Percentiles rank a stretch among this genome's conserved stretches.
These are phyloP conservation scores for Straminergon stramineum DNA, from an alignment of 225 moss, liverwort and hornwort genomes.

Conservation along the genomic window DNA sequence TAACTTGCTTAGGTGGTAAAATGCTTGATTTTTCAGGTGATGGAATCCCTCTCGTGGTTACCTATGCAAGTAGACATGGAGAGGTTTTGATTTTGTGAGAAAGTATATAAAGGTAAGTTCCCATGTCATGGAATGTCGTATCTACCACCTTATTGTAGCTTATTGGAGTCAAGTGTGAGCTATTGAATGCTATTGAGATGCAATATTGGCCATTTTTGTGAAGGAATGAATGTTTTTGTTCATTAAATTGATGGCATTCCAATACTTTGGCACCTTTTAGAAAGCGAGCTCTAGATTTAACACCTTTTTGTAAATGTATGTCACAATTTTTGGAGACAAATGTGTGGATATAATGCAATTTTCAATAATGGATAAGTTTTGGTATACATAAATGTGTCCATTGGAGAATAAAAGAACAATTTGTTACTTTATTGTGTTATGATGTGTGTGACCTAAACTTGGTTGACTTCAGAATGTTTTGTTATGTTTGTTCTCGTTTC, in stretches of 20 bases:
- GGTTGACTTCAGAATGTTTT: background rate
- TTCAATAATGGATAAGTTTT: background rate
- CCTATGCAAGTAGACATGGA: slow-evolving; percentile 52
- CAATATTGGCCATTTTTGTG: background rate
- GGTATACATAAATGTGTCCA: background rate
- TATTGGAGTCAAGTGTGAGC: background rate
- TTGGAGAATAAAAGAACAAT: background rate
- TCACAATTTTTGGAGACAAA: background rate
- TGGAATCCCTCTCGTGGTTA: slow-evolving; percentile 41
- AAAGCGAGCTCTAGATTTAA: background rate
- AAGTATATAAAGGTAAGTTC: slow-evolving; percentile 28
- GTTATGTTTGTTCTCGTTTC: background rate
- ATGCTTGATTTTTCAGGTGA: slow-evolving; percentile 12
- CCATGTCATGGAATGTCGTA: background rate
- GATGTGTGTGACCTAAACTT: background rate
- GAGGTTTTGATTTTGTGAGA: slow-evolving; percentile 57
- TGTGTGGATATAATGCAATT: background rate
- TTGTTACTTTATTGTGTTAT: fast-evolving
- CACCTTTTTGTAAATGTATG: background rate
- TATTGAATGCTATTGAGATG: background rate
- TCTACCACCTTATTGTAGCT: background rate
- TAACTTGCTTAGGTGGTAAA: background rate
- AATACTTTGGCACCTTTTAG: background rate
- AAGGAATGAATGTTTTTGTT: background rate
- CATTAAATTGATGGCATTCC: background rate